Percentiles rank a stretch among this genome's conserved stretches.
phyloP scores from a whole-genome alignment of 257 asterid genomes.

The Primulina huaijiensis region DNA sequence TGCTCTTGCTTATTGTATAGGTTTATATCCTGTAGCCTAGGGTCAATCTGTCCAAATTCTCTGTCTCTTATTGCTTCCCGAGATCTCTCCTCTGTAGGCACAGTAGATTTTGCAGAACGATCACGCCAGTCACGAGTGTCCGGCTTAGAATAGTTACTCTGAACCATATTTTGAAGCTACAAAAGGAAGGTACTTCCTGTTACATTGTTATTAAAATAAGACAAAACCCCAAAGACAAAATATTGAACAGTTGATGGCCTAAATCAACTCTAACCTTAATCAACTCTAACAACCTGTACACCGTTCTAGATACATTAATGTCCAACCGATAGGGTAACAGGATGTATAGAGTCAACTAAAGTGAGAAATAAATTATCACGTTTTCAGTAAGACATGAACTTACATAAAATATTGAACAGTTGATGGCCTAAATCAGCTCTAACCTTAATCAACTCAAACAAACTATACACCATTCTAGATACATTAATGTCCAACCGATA shows the following conservation, averaged over 20 bases:
- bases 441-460: slow-evolving; percentile 5
- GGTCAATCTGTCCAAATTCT: slow-evolving; percentile 44
- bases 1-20: slow-evolving; percentile 49
- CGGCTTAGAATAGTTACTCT: slow-evolving; percentile 57
- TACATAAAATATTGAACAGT: slow-evolving; percentile 34
- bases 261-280: slow-evolving; percentile 7
- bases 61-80: slow-evolving; percentile 53
- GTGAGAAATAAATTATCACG: background rate
- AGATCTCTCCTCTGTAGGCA: slow-evolving; percentile 49
- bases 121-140: slow-evolving; percentile 64
- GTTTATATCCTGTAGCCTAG: slow-evolving; percentile 45
- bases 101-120: slow-evolving; percentile 39
- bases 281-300: slow-evolving; percentile 8
- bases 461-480: background rate
- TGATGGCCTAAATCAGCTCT: slow-evolving; percentile 6
- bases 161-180: slow-evolving; percentile 35
- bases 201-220: background rate
- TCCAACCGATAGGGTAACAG: background rate
- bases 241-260: background rate
- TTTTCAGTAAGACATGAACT: slow-evolving; percentile 26
- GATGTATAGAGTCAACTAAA: background rate
- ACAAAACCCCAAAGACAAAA: background rate
- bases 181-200: slow-evolving; percentile 1
- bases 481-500: background rate
- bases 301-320: background rate